phyloP scores from a whole-genome alignment of 73 alveolate species.

The Paraurostyla sp. region DNA sequence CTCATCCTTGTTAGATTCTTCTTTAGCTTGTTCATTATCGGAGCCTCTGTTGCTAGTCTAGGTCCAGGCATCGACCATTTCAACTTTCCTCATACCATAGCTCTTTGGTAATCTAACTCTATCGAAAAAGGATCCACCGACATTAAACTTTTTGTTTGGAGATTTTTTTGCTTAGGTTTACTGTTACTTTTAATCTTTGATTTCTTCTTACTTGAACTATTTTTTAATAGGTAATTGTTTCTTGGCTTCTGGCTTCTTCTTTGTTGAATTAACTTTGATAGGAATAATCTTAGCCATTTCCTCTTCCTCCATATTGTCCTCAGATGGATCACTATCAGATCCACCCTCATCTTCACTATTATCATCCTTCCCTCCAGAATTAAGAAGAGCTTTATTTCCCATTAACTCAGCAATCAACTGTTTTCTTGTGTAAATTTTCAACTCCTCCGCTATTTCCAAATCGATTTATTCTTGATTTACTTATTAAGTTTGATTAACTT shows the following conservation, averaged over 20 bases:
- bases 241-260: conserved; percentile 36
- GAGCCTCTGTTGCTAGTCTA: conserved; percentile 58
- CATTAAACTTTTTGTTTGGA: conserved; percentile 14
- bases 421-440: background rate
- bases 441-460: conserved; percentile 6
- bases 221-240: conserved; percentile 29
- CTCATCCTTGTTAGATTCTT: background rate
- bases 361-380: conserved; percentile 61
- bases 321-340: conserved; percentile 90
- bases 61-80: conserved; percentile 70
- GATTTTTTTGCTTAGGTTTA: conserved; percentile 1
- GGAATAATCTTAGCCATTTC: conserved; percentile 76
- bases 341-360: conserved; percentile 79
- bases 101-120: conserved; percentile 14
- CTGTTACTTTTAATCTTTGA: background rate
- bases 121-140: conserved; percentile 39
- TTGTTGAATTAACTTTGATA: conserved; percentile 24
- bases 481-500: background rate
- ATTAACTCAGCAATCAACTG: conserved; percentile 16
- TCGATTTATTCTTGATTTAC: background rate
- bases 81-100: conserved; percentile 11
- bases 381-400: background rate
- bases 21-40: conserved; percentile 18
- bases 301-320: conserved; percentile 85
- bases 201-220: background rate